Evolutionary conservation across 1,139 yeast species (phyloP), one percentile per base, ranked within the genome.

Genomic region (Ogataea hybrid): DNA sequence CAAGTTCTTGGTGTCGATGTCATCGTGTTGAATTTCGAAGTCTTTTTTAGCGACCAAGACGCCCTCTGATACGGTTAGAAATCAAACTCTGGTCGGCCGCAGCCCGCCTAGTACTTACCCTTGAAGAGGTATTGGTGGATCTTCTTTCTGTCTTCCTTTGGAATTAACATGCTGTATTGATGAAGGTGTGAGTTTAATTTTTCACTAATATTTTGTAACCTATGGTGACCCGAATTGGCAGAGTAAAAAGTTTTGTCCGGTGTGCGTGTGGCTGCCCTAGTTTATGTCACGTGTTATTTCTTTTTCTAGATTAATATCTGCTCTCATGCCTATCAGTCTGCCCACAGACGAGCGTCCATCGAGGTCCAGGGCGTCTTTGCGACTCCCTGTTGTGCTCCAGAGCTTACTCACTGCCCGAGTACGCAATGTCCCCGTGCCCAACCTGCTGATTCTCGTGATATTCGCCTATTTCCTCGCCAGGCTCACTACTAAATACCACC

Each of bases 41-140:
- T 92, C 97, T 85, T 92, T 92, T 84, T 89, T 88, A 71, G 98
- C 97, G 68, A 90, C 97, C 72, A 88, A 87, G 71, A 90, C 97
- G 79, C 98, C 98, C 83, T 90, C 97, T 84, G 69, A 67, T 44
- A 34, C n/a, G 36, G 39, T 29, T 29, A 35, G 31, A 17, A 31
- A 32, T n/a, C 21, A 22, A 16, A 7, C 18, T 16, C 20, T 15
- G n/a, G 4, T 12, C 18, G 31, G n/a, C 31, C 15, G 17, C 18
- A 10, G 17, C 11, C 20, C 4, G 17, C 5, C n/a, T 16, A 29
- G 3, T 27, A 84, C 92, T 71, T 83, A 85, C 95, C 94, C 79
- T 88, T 92, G 87, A 89, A 90, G 78, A 92, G 94, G 86, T 90
- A 84, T 76, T 84, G 87, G 94, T 88, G 96, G 75, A 92, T 92